These are phyloP conservation scores for Quillaja saponaria DNA, from an alignment of 306 rosid genomes.

Conservation along the genomic window DNA sequence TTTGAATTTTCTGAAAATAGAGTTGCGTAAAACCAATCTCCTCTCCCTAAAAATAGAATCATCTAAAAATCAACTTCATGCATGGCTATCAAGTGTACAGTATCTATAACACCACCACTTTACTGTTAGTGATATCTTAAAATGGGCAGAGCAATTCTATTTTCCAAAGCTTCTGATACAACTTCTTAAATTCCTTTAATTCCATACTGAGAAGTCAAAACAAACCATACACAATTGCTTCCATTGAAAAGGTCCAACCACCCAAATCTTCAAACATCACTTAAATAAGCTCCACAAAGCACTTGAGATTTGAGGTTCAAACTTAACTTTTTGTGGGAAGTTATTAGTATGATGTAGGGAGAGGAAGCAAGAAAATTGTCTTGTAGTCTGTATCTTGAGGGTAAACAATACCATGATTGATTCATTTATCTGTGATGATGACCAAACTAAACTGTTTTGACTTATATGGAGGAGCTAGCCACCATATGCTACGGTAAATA, in stretches of 20 bases:
- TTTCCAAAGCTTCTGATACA: slow-evolving; percentile 12
- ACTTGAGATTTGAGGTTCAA: neutral
- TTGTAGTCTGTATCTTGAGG: no score
- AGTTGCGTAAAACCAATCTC: no score
- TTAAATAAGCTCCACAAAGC: neutral
- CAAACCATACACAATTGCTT: slow-evolving; percentile 1
- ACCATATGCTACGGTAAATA: no score
- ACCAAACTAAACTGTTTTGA: neutral
- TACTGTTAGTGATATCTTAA: no score
- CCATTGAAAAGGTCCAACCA: slow-evolving; percentile 4
- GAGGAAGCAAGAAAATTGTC: no score
- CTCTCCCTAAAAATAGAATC: no score
- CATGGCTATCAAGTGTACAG: no score
- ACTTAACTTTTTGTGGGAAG: slow-evolving; percentile 6
- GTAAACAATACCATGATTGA: no score
- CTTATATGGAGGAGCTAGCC: neutral
- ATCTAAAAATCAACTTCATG: no score
- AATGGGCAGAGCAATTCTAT: neutral
- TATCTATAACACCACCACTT: no score
- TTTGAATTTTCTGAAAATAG: no score
- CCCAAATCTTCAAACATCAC: neutral
- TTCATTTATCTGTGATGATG: no score
- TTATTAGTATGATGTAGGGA: neutral
- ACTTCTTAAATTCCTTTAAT: neutral
- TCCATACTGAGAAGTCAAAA: slow-evolving; percentile 2